Evolutionary conservation across 129 eudicot species (phyloP).

Genomic region (Glebionis coronaria): DNA sequence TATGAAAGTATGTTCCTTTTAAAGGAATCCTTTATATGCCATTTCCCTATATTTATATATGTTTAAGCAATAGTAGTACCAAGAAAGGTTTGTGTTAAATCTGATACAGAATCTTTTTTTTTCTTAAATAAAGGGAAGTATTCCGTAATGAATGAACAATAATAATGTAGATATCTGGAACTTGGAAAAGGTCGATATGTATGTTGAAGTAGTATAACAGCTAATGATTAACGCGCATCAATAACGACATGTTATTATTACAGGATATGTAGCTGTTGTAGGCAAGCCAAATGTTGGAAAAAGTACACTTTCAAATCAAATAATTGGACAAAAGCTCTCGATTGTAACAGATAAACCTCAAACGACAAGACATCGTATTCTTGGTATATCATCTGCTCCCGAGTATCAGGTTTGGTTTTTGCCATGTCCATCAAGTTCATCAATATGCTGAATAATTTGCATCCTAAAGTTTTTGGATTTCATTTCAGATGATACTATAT

Average conservation of each 20-base stretch:
- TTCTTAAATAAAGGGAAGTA: neutral
- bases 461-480: conserved; percentile 16
- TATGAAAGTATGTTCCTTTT: neutral
- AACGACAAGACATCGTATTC: conserved; percentile 94
- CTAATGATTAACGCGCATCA: neutral
- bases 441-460: neutral
- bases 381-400: conserved; percentile 85
- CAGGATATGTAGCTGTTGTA: conserved; percentile 94
- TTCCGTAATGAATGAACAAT: neutral
- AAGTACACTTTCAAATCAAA: conserved; percentile 98
- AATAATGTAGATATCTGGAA: neutral
- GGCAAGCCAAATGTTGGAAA: conserved; percentile 99
- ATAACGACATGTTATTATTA: conserved; percentile 14
- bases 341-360: conserved; percentile 98
- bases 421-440: neutral
- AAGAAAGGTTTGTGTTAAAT: neutral
- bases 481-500: conserved; percentile 80
- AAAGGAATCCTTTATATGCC: too few relatives aligned
- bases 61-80: neutral
- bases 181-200: neutral
- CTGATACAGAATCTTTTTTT: neutral
- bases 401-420: conserved; percentile 79
- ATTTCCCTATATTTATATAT: neutral
- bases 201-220: conserved; percentile 5
- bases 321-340: conserved; percentile 93